Percentiles rank a stretch among this genome's conserved stretches.
Evolutionary conservation across 768 basidiomycete species (phyloP).

Genomic region (Amanita muscaria): DNA sequence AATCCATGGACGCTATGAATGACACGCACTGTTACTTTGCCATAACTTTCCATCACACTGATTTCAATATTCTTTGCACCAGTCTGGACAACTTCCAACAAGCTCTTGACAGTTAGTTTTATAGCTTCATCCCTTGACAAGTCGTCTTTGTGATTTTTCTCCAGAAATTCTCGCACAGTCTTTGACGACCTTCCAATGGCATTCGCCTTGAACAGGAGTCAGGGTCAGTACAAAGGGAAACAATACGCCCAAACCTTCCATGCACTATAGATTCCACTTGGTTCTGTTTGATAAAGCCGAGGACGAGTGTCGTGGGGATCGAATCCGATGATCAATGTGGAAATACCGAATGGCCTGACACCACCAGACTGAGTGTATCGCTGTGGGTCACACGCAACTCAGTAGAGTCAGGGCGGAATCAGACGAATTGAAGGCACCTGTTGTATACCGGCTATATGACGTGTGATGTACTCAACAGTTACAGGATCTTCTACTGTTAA

Average conservation of each 20-base stretch:
- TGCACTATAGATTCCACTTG: constrained; percentile 94
- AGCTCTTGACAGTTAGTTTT: constrained; percentile 89
- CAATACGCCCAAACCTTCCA: constrained; percentile 72
- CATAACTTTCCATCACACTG: constrained; percentile 93
- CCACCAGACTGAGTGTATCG: constrained; percentile 98
- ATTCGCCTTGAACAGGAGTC: constrained; percentile 62
- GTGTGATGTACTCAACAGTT: constrained; percentile 95
- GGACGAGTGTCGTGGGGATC: constrained; percentile 87
- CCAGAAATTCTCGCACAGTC: constrained; percentile 96
- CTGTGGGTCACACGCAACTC: constrained; percentile 31
- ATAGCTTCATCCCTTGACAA: constrained; percentile 83
- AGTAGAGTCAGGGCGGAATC: not conserved
- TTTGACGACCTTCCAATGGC: constrained; percentile 97
- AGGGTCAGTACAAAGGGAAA: not conserved
- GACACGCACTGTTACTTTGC: constrained; percentile 72
- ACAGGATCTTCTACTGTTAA: constrained; percentile 98
- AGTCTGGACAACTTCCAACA: constrained; percentile 97
- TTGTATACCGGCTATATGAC: constrained; percentile 97
- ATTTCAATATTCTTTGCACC: constrained; percentile 99
- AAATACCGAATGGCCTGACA: constrained; percentile 96
- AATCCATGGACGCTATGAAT: not conserved
- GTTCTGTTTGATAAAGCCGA: constrained; percentile 93
- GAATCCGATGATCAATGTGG: constrained; percentile 93
- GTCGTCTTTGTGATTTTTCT: constrained; percentile 95
- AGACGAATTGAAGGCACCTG: constrained; percentile 46